Percentiles rank a stretch among this genome's conserved stretches.
These are phyloP conservation scores for Podaxis mareebaensis DNA, from an alignment of 768 basidiomycete species.

Conservation along the genomic window DNA sequence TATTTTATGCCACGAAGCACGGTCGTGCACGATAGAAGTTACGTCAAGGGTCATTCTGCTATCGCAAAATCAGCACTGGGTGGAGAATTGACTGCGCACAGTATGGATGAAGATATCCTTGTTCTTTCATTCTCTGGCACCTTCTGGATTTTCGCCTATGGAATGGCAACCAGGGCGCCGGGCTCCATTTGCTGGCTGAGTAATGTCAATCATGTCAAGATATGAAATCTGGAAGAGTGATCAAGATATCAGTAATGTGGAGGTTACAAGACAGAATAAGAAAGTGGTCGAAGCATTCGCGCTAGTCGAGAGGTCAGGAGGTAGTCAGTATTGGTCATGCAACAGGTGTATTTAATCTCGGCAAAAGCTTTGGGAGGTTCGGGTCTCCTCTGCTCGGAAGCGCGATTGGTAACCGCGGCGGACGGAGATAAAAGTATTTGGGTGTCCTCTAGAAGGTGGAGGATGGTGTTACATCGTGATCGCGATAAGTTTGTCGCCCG, in stretches of 20 bases:
- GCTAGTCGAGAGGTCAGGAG: not conserved
- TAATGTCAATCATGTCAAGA: slow-evolving; percentile 2
- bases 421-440: not conserved
- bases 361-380: not conserved
- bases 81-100: not conserved
- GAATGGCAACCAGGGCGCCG: not conserved
- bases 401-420: slow-evolving; percentile 3
- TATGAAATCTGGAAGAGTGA: slow-evolving; percentile 20
- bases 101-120: not conserved
- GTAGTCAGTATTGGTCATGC: not conserved
- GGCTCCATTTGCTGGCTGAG: not conserved
- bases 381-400: not conserved
- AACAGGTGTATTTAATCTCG: not conserved
- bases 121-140: not conserved
- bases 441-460: not conserved
- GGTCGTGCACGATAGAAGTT: not conserved
- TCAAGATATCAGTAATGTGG: slow-evolving; percentile 7
- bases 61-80: slow-evolving; percentile 5
- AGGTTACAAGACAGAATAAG: not conserved
- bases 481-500: not conserved
- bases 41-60: slow-evolving; percentile 8
- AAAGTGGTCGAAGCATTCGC: not conserved
- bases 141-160: not conserved
- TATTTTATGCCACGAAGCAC: not conserved
- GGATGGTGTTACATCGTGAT: not conserved